phyloP scores from a whole-genome alignment of 139 green algal genomes.

The Raphidocelis subcapitata region DNA sequence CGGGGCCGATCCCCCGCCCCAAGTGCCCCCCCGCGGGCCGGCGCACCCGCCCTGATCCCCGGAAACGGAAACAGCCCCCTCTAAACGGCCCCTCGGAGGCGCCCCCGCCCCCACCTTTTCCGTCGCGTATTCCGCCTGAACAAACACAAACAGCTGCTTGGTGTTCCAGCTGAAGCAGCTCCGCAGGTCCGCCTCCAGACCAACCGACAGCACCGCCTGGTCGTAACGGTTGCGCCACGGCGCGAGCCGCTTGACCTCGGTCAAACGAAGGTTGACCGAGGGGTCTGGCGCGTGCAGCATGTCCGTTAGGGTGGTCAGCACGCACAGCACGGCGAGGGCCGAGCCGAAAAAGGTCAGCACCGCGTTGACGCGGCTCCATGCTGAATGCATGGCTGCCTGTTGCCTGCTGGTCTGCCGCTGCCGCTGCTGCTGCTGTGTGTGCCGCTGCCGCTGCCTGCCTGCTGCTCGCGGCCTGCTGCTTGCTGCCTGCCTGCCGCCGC shows the following conservation, averaged over 20 bases:
- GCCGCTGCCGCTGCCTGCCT: background rate
- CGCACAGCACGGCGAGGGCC: conserved; percentile 32
- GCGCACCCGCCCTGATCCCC: too few relatives aligned
- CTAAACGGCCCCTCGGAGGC: too few relatives aligned
- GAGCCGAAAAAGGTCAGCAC: conserved; percentile 52
- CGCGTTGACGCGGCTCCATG: conserved; percentile 36
- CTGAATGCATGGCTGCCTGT: conserved; percentile 45
- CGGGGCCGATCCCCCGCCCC: too few relatives aligned
- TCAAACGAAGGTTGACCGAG: conserved; percentile 15
- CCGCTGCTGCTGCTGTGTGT: background rate
- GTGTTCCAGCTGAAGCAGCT: conserved; percentile 87
- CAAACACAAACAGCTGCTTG: conserved; percentile 82
- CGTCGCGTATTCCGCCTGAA: conserved; percentile 58
- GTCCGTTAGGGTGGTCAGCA: conserved; percentile 41
- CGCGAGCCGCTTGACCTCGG: conserved; percentile 20
- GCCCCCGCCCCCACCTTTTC: too few relatives aligned
- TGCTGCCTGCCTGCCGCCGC: too few relatives aligned
- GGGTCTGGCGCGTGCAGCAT: conserved; percentile 39
- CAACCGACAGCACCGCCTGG: conserved; percentile 10
- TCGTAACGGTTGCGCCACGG: conserved; percentile 1
- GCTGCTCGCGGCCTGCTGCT: too few relatives aligned
- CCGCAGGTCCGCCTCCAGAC: conserved; percentile 59
- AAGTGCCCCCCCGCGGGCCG: too few relatives aligned
- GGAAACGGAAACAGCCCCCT: too few relatives aligned
- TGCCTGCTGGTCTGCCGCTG: too few relatives aligned